Conservation (phyloP, 257 asterid genomes). For the Solanum clarkiae region DNA sequence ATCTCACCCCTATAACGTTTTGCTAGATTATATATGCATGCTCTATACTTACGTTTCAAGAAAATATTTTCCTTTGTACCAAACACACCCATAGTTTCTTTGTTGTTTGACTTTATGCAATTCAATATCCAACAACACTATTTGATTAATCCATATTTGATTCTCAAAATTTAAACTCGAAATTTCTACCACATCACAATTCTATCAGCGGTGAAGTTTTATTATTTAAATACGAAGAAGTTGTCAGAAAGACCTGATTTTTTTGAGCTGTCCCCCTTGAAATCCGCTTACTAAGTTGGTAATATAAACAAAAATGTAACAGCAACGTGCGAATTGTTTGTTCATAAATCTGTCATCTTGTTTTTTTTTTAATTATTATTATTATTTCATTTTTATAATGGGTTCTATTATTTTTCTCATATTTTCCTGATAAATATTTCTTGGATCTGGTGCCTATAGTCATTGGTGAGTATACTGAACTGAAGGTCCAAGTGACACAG, state of each 20-base stretch:
- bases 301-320: background rate
- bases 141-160: background rate
- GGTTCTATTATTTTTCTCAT: background rate
- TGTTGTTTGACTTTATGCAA: no score
- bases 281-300: background rate
- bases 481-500: background rate
- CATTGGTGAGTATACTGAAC: background rate
- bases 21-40: background rate
- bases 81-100: background rate
- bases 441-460: background rate
- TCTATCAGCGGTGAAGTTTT: background rate
- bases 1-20: background rate
- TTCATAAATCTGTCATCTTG: background rate
- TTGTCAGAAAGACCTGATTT: background rate
- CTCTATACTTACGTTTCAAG: background rate
- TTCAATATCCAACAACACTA: no score
- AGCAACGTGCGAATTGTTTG: background rate
- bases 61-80: background rate
- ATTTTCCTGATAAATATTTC: background rate
- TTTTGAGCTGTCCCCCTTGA: background rate
- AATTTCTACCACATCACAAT: background rate
- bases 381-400: background rate
- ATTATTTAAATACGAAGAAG: background rate
- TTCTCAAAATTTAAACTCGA: background rate
- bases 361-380: fast-evolving